phyloP scores from a whole-genome alignment of 345 rosid species.

The Bruguiera parviflora region DNA sequence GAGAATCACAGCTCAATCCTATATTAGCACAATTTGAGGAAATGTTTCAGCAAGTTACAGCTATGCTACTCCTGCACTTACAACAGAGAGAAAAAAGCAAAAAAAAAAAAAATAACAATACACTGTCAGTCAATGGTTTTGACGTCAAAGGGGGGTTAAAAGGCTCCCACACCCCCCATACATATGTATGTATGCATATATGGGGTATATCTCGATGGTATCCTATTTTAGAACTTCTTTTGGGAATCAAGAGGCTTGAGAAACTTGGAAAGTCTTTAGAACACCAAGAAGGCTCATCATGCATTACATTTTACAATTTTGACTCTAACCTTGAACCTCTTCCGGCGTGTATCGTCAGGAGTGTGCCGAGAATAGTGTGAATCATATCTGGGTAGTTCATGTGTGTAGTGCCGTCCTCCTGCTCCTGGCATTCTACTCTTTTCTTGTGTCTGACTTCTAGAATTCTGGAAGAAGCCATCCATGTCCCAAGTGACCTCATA shows the following conservation, averaged over 20 bases:
- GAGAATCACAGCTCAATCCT: neutral
- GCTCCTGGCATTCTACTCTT: constrained; percentile 30
- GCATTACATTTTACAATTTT: neutral
- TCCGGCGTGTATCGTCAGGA: constrained; percentile 54
- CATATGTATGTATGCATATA: too few relatives aligned
- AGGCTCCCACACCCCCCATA: too few relatives aligned
- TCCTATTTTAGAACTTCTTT: too few relatives aligned
- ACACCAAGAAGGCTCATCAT: neutral
- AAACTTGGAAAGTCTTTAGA: neutral
- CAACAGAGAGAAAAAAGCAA: too few relatives aligned
- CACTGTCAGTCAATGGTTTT: too few relatives aligned
- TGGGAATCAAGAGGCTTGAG: too few relatives aligned
- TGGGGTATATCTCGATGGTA: too few relatives aligned
- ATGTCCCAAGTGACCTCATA: constrained; percentile 81
- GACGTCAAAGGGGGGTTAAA: neutral
- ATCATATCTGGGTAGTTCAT: constrained; percentile 40
- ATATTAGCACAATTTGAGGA: neutral
- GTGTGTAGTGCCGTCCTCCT: constrained; percentile 32
- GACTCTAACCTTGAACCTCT: constrained; percentile 75
- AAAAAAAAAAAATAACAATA: too few relatives aligned
- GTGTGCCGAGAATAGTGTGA: constrained; percentile 28
- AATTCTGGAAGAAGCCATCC: constrained; percentile 60
- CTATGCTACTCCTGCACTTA: constrained; percentile 20
- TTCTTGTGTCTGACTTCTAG: constrained; percentile 45
- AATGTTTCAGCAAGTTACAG: neutral